Base-by-base conservation (phyloP, 2,329 filamentous ascomycete species). In the Aureobasidium sp. region DNA sequence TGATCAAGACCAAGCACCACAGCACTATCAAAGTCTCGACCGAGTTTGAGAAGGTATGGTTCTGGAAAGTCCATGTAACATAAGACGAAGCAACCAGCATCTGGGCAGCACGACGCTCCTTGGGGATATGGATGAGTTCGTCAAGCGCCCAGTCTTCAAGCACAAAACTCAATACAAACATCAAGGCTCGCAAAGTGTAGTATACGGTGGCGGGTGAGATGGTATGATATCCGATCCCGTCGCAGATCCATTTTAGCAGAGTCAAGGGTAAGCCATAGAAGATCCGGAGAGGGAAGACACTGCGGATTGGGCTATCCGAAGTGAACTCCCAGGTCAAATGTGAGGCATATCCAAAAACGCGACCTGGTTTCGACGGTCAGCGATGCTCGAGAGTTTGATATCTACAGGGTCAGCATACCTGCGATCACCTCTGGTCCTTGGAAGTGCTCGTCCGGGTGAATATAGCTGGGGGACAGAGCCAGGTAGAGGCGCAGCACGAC, bases 381-480 rank as follows among this genome's bases (percentile, higher is more conserved):
- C 33, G 29, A 29, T 59, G 15, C 35, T 24, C 12, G 19, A 35
- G 33, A 11, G 37, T 45, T n/a, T 15, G 29, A 58, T 17, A n/a
- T 58, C 12, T 39, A 27, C 31, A 59, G 44, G 31, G 33, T 14
- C 22, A 45, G 78, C 86, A 68, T 84, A 97, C 93, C 93, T 71
- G 93, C 92, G 71, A 97, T 94, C 66, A 97, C 88, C 79, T 99
- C 94, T 17, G 94, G 94, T 39, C 94, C 94, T 78, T 99, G 94
- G 71, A 99, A 99, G 79, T 97, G 94, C 81, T 99, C 94, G 78
- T 99, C 94, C 5, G 94, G 94, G 75, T 99, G 94, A 50, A 99
- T 84, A 75, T 99, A 99, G 80, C 93, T 97, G 63, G 94, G 90
- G 66, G 89, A 92, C 66, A 97, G 79, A 64, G 94, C 93, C 74